Evolutionary conservation across 1,284 basidiomycete genomes (phyloP), one percentile per base, ranked within the genome.

Genomic region (Malassezia furfur): DNA sequence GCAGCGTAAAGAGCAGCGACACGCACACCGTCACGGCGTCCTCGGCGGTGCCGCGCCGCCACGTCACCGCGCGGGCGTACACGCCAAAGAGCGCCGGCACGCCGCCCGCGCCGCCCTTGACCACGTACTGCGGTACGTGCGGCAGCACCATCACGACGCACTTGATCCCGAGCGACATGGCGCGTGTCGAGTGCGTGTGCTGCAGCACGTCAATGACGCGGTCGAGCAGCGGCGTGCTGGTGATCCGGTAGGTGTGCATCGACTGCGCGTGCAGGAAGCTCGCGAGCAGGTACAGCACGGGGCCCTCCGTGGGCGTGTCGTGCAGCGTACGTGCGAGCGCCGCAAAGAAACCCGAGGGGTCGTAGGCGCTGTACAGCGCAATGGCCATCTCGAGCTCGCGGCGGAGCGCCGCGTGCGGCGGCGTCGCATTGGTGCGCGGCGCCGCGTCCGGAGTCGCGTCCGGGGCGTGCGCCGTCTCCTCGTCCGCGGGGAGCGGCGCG

Each of bases 1-100:
- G 77, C 52, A 82, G 80, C 7, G 85, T 85, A 77, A 89, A 91
- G 36, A 77, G 67, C 22, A 60, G 53, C 15, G 62, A 50, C 2
- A 74, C 66, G 38, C 74, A 64, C 39, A 63, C 48, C 17, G 61
- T 50, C n/a, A 57, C 54, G 31, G 59, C 58, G 28, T 63, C 59
- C 37, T 31, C 63, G 57, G 11, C 52, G 52, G 50, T 68, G 63
- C 67, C 68, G 37, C 12, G 60, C 63, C 63, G 55, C 68, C 68
- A 70, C 40, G 65, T 67, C 19, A 73, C 60, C 48, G 68, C 65
- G 34, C 70, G 61, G 1, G 65, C 63, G 54, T 67, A 71, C 59
- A 72, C 64, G 53, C 52, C 57, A 35, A 74, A 60, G 41, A 74
- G 50, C 1, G 57, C 58, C 12, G 68, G 64, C 30, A 74, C 45